Evolutionary conservation across 768 basidiomycete genomes (phyloP), one percentile per base, ranked within the genome.

Genomic region (Leccinum disarticulatum): DNA sequence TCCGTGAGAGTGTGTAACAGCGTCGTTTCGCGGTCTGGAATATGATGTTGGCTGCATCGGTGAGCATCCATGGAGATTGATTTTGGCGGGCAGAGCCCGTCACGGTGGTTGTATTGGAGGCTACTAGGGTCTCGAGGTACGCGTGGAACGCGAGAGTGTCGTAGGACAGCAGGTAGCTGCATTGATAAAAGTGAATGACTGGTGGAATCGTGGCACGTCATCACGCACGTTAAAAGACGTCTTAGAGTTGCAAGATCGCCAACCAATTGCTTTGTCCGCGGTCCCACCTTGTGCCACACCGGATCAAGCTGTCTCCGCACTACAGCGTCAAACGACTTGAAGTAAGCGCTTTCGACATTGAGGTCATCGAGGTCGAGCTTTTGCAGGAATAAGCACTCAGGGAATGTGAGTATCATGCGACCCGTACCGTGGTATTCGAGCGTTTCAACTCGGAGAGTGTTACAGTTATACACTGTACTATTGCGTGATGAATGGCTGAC

Each of bases 251-350:
- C 87, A 17, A 99, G 83, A 70, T 98, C 96, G 54, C 80, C 84
- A 9, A 98, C 93, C 11, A 98, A 84, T 61, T 95, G 92, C 66
- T 92, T 94, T 5, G 95, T 98, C 61, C 85, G 88, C 1, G 92
- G 87, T 0, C 94, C 94, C 28, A 96, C 95, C 75, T 94, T 93
- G 73, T 98, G 95, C 96, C 97, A 98, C 7, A 97, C 89, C 0
- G 94, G 82, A 72, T 97, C 93, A 8, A 98, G 83, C 67, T 95
- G 93, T 33, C 85, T 83, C 3, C 95, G 85, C 3, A 98, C 94
- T 53, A 96, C 81, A 19, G 83, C 76, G 68, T 98, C 95, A 68
- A 98, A 99, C 1, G 91, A 93, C 35, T 87, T 86, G 73, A 98
- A 98, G 66, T 98, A 95, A 0, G 95, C 93, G 66, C 90, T 95